A percentile compares a stretch with the other conserved stretches of the same genome.
Evolutionary conservation across 176 grass and related monocot genomes (phyloP).

Genomic region (Juncus effusus): DNA sequence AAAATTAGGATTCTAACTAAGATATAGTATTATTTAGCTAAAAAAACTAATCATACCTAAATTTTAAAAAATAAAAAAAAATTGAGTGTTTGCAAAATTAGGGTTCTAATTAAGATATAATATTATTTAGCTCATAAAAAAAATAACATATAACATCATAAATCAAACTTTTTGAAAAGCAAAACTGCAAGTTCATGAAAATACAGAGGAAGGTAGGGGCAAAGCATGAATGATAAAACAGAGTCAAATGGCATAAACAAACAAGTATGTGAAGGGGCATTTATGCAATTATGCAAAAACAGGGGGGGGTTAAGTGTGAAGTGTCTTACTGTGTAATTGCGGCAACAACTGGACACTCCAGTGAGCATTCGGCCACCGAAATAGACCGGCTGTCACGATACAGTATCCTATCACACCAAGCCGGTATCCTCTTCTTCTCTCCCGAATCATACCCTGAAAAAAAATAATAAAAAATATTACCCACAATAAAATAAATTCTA

Average conservation of each 20-base stretch:
- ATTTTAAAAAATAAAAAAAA: too few relatives aligned
- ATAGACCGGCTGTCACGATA: constrained; percentile 90
- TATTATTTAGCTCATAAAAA: too few relatives aligned
- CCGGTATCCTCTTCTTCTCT: constrained; percentile 94
- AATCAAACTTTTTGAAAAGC: too few relatives aligned
- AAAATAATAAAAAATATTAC: constrained; percentile 10
- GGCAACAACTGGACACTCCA: constrained; percentile 90
- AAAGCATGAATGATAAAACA: too few relatives aligned
- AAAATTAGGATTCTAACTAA: too few relatives aligned
- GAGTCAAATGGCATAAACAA: not conserved
- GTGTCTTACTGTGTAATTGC: constrained; percentile 66
- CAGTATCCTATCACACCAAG: constrained; percentile 95
- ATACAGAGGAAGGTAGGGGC: too few relatives aligned
- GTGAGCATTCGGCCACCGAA: constrained; percentile 79
- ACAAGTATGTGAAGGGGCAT: not conserved
- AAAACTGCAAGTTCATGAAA: too few relatives aligned
- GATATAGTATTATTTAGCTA: too few relatives aligned
- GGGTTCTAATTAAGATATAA: too few relatives aligned
- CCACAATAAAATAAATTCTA: not conserved
- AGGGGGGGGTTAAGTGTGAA: constrained; percentile 7
- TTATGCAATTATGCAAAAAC: constrained; percentile 3
- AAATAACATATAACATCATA: too few relatives aligned
- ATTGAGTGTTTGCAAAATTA: too few relatives aligned
- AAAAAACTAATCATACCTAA: too few relatives aligned
- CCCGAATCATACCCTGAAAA: constrained; percentile 89